Conservation (phyloP, 768 basidiomycete genomes). For the Lentinula boryana region DNA sequence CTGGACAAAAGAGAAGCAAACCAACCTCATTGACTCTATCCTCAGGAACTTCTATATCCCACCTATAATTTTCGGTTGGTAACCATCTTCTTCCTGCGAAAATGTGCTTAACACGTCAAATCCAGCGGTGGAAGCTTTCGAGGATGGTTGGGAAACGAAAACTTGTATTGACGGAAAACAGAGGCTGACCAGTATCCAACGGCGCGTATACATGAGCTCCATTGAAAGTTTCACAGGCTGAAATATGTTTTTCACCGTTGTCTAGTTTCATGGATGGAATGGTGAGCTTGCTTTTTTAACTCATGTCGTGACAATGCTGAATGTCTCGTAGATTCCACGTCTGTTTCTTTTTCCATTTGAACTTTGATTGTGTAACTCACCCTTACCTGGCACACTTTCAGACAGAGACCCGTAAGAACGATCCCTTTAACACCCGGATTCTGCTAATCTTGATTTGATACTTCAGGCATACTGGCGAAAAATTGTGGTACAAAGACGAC, state of each 20-base stretch:
- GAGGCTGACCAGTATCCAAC: constrained; percentile 65
- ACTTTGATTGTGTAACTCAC: not conserved
- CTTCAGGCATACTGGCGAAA: constrained; percentile 36
- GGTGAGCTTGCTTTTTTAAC: constrained; percentile 30
- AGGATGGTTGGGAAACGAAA: constrained; percentile 62
- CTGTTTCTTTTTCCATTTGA: constrained; percentile 46
- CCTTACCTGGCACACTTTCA: constrained; percentile 20
- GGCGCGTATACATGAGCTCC: constrained; percentile 31
- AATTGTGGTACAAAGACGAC: constrained; percentile 43
- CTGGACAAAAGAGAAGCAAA: constrained; percentile 73
- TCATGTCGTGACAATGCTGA: not conserved
- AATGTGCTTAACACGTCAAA: constrained; percentile 4
- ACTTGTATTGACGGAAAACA: constrained; percentile 85
- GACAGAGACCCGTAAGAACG: constrained; percentile 46
- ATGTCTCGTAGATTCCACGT: not conserved
- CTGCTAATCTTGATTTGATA: not conserved
- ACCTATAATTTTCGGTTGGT: constrained; percentile 56
- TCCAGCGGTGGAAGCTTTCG: constrained; percentile 40
- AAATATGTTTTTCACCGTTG: not conserved
- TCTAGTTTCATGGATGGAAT: constrained; percentile 62
- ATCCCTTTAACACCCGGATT: not conserved
- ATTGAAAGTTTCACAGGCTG: not conserved
- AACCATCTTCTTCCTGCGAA: not conserved
- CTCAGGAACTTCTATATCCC: constrained; percentile 77
- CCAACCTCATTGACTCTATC: constrained; percentile 70